These are phyloP conservation scores for Coemansia sp. DNA, from an alignment of 192 early-diverging fungal genomes.

Conservation along the genomic window DNA sequence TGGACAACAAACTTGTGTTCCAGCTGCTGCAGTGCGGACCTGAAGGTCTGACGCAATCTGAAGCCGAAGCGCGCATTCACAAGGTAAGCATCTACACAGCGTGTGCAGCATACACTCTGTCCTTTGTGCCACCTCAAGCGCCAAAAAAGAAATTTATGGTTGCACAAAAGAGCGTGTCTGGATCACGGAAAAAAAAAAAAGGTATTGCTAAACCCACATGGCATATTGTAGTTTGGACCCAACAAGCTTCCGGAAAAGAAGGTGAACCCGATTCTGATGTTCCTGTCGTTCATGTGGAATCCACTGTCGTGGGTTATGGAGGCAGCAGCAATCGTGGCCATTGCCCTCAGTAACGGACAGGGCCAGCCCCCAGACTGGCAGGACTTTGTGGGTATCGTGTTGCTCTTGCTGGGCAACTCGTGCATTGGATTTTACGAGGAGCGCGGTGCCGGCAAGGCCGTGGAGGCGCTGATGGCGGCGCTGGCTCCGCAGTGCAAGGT, in stretches of 20 bases:
- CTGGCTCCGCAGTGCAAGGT: slow-evolving; percentile 85
- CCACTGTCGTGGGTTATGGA: slow-evolving; percentile 83
- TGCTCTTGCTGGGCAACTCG: slow-evolving; percentile 80
- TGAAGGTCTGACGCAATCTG: slow-evolving; percentile 61
- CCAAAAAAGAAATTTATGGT: too few species aligned
- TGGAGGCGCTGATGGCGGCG: slow-evolving; percentile 92
- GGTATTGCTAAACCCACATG: neutral
- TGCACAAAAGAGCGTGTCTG: too few species aligned
- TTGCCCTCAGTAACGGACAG: slow-evolving; percentile 70
- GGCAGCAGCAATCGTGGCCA: slow-evolving; percentile 81
- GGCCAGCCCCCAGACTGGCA: slow-evolving; percentile 73
- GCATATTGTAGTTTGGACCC: slow-evolving; percentile 59
- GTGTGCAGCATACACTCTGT: too few species aligned
- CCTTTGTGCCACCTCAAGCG: too few species aligned
- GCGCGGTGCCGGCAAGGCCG: slow-evolving; percentile 83
- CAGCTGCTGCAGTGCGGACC: slow-evolving; percentile 64
- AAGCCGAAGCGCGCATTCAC: slow-evolving; percentile 61
- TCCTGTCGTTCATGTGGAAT: slow-evolving; percentile 84
- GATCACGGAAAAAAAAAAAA: too few species aligned
- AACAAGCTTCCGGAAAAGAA: slow-evolving; percentile 74
- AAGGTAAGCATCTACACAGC: slow-evolving; percentile 55
- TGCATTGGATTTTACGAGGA: slow-evolving; percentile 89
- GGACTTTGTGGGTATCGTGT: slow-evolving; percentile 80
- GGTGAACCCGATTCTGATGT: slow-evolving; percentile 79
- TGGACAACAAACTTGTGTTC: slow-evolving; percentile 71